Percentiles rank a stretch among this genome's conserved stretches.
Evolutionary conservation across 768 basidiomycete genomes (phyloP).

Genomic region (Boletus rubropictus): DNA sequence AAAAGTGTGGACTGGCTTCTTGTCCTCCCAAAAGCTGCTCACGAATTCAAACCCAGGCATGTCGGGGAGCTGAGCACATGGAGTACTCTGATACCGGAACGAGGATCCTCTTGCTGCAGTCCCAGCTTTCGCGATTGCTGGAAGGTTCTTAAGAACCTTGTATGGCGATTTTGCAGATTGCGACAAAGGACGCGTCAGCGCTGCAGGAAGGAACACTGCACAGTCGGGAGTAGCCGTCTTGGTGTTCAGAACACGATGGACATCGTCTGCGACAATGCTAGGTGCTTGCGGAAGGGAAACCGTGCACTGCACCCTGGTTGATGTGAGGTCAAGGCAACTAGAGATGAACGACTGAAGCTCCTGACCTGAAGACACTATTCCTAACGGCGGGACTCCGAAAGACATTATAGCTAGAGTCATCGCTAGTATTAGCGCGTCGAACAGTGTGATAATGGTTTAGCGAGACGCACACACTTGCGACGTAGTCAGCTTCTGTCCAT

Average conservation of each 20-base stretch:
- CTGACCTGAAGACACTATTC: constrained; percentile 40
- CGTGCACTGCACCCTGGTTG: constrained; percentile 40
- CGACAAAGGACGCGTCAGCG: constrained; percentile 37
- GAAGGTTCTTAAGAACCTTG: constrained; percentile 41
- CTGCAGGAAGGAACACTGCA: constrained; percentile 41
- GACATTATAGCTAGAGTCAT: constrained; percentile 38
- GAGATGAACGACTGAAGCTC: background rate
- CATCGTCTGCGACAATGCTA: constrained; percentile 24
- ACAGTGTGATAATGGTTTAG: background rate
- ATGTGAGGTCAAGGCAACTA: constrained; percentile 3
- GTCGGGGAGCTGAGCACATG: constrained; percentile 43
- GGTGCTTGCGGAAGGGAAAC: constrained; percentile 46
- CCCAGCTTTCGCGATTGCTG: constrained; percentile 32
- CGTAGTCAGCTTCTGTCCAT: constrained; percentile 52
- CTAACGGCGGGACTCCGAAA: constrained; percentile 43
- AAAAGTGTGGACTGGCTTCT: constrained; percentile 46
- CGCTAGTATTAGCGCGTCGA: background rate
- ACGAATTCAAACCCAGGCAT: constrained; percentile 46
- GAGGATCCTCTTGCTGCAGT: constrained; percentile 39
- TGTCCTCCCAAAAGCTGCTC: constrained; percentile 56
- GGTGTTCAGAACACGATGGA: constrained; percentile 37
- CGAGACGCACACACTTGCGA: constrained; percentile 45
- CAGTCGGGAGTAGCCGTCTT: constrained; percentile 47
- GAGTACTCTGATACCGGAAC: constrained; percentile 48
- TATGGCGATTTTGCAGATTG: constrained; percentile 41